Base-by-base conservation (phyloP, 129 eudicot genomes). In the Rutidosis leptorrhynchoides region DNA sequence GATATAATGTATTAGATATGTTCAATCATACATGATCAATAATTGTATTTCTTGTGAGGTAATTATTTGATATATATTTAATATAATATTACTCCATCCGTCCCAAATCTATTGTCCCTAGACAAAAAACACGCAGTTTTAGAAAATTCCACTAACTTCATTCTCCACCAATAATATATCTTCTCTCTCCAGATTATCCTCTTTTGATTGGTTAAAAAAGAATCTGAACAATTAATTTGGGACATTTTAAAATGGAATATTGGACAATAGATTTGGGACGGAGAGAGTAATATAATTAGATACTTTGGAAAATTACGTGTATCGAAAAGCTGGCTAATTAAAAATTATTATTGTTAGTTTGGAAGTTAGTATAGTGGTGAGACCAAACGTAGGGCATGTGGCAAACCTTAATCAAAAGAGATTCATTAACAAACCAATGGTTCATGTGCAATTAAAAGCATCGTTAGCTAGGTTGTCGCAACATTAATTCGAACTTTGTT, bases 331-430 rank as follows among this genome's bases (percentile, higher is more conserved):
- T 74, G 68, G 40, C 24, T 52, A 46, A 23, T 65, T 74, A 58
- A 46, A 69, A 57, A 53, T n/a, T n/a, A 66, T 45, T 66, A 17
- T 8, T 57, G 73, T 66, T 66, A 22, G 79, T 74, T 74, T 58
- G 73, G 79, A 74, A 66, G 68, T 74, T 66, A 67, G 73, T 48
- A 58, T 74, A 28, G 48, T 57, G 16, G 79, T 58, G 43, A 74
- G 73, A 74, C 79, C 73, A 66, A 74, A 74, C 66, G 79, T 66
- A 45, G 78, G 68, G 68, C 73, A 74, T 66, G 73, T 74, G 73
- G 78, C 78, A 61, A 74, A 74, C 73, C 78, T 58, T 43, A 15
- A 45, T 74, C 26, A 30, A 64, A 52, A 10, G 12, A 15, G 14
- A 56, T 45, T 65, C 26, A 74, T 65, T 66, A 66, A 45, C 11